Evolutionary conservation across 805 yeast genomes (phyloP), one percentile per base, ranked within the genome.

Genomic region (Debaryomyces hansenii): DNA sequence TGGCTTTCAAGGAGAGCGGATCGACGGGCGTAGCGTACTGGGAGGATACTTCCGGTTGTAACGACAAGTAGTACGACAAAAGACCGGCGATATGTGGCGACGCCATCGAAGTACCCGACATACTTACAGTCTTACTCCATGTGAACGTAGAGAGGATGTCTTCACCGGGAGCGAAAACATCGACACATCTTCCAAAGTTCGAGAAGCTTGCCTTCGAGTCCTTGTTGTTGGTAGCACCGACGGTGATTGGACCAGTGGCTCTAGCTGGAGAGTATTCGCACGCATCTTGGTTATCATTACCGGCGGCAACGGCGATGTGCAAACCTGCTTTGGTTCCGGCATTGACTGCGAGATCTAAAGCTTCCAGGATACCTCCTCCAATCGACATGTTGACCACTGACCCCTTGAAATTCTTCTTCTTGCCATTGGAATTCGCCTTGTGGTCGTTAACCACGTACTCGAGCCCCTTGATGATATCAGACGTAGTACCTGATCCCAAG

Each of bases 41-140:
- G 20, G 84, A 79, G 48, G 63, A 70, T 50, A 72, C 55, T 41
- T 72, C 75, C 20, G 84, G 84, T 58, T 76, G 77, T 60, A 79
- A 74, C 14, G 83, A 79, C 51, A 80, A 66, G 64, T 70, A 80
- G 70, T 80, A 80, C 5, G 83, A 63, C 62, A 79, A 67, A 57
- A 80, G 70, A 16, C 85, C 84, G 33, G 79, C 74, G 52, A 80
- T 65, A 57, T 80, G 84, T 34, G 85, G 84, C 12, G 84, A 73
- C 20, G 84, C 84, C 85, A 80, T 80, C 34, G 84, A 80, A 16
- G 85, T 80, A 54, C 85, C 85, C 29, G 83, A 77, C 69, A 80
- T 69, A 20, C 76, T 67, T 51, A 78, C 76, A 29, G 80, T 73
- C 52, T 80, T 81, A 33, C 80, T 74, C 42, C 83, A 82, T 52